Evolutionary conservation across 2,329 filamentous ascomycete genomes (phyloP).

Genomic region (Aspergillus puulaauensis): DNA sequence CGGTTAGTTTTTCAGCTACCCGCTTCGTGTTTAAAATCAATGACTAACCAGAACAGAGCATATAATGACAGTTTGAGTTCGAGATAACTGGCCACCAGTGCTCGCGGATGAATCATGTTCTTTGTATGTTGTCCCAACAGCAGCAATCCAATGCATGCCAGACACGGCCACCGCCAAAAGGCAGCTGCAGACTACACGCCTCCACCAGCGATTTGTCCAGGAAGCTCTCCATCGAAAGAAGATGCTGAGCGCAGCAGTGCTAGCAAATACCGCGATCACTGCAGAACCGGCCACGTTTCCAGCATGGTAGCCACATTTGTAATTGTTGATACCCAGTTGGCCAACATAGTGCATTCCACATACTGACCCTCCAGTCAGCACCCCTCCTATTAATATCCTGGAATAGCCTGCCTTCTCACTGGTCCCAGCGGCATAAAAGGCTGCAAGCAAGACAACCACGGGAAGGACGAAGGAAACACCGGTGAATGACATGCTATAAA

Average conservation of each 20-base stretch:
- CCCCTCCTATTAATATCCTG: conserved; percentile 63
- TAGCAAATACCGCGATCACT: conserved; percentile 71
- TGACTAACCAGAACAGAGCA: conserved; percentile 66
- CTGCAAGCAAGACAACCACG: conserved; percentile 69
- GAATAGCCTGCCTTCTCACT: conserved; percentile 58
- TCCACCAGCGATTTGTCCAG: conserved; percentile 80
- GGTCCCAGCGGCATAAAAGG: conserved; percentile 68
- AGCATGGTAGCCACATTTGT: conserved; percentile 61
- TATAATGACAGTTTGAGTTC: conserved; percentile 69
- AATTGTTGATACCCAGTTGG: conserved; percentile 80
- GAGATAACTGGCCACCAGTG: conserved; percentile 47
- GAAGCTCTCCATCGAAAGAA: conserved; percentile 76
- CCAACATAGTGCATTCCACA: conserved; percentile 87
- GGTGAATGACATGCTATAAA: conserved; percentile 71
- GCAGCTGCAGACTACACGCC: conserved; percentile 64
- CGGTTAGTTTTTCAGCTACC: conserved; percentile 9
- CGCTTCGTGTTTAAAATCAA: neutral
- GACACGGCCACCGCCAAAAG: conserved; percentile 73
- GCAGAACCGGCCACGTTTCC: conserved; percentile 66
- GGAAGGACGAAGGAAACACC: conserved; percentile 78
- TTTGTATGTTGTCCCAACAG: conserved; percentile 68
- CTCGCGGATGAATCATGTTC: conserved; percentile 49
- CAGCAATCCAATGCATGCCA: conserved; percentile 85
- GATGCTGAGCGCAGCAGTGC: conserved; percentile 66
- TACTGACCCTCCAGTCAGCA: conserved; percentile 71